Base-by-base conservation (phyloP, 495 filamentous ascomycete species). In the Corynascus novoguineensis region DNA sequence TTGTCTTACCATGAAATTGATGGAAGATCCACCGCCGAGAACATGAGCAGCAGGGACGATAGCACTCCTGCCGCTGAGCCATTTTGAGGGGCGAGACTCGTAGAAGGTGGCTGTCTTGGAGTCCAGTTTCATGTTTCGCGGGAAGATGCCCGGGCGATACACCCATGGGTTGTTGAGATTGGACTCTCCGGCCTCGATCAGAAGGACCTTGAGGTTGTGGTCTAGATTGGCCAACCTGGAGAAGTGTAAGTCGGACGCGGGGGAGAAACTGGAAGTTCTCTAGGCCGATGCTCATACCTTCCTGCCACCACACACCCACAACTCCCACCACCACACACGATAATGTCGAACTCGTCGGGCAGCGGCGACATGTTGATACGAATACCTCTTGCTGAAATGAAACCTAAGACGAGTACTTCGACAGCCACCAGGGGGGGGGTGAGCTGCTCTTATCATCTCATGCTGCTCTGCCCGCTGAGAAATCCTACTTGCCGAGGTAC, bases 61-160 rank as follows among this genome's bases (percentile, higher is more conserved):
- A 15, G 88, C 86, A 58, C 81, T 79, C 27, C 88, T 80, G 10
- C 87, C 87, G 63, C 76, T 79, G 25, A 91, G 77, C 72, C 82
- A 83, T 70, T 89, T 81, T 0, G 86, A 89, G 6, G 86, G 87
- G 38, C 84, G 78, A 3, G 86, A 89, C 63, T 90, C 78, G 64
- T 93, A 93, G 72, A 92, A 92, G 0, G 85, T 85, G 28, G 88
- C 88, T n/a, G 87, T 90, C 73, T 90, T 90, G 38, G 86, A 88
- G 73, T 92, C 88, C 60, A 90, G 24, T 53, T 64, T 64, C 64
- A 67, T 67, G 45, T 67, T 67, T 21, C 78, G 76, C 11, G 86
- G 87, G 65, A 86, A 90, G 68, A 92, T 87, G 24, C 84, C 88
- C 1, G 88, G 88, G 12, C 86, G 81, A 70, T 80, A 89, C 24